phyloP scores from a whole-genome alignment of 306 rosid genomes.

The Sphenostylis stenocarpa region DNA sequence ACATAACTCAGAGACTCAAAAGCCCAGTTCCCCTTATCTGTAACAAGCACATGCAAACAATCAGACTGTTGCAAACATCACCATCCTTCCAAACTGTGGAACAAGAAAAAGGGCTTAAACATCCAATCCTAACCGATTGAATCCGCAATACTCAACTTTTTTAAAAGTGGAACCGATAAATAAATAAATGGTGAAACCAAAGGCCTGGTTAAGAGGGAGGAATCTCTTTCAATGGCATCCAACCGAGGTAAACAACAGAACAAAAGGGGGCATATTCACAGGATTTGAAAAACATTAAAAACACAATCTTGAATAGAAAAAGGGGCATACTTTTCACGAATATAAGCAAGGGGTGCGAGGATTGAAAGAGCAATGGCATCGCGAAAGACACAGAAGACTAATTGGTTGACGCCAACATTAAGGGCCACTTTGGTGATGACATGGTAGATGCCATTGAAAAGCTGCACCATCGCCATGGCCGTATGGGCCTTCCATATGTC shows the following conservation, averaged over 20 bases:
- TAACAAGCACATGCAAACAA: background rate
- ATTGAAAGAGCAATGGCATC: conserved; percentile 73
- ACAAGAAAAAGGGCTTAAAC: background rate
- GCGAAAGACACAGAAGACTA: conserved; percentile 79
- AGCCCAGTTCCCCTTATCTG: background rate
- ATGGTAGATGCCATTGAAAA: conserved; percentile 84
- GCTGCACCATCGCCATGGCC: conserved; percentile 75
- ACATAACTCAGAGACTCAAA: background rate
- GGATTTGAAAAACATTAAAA: background rate
- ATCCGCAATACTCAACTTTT: background rate
- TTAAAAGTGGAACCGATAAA: background rate
- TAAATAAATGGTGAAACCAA: background rate
- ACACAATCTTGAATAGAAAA: background rate
- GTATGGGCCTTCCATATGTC: conserved; percentile 70
- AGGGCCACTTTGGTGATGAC: conserved; percentile 93
- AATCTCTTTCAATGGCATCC: background rate
- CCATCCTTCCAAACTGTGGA: background rate
- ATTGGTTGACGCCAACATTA: conserved; percentile 78
- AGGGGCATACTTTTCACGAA: conserved; percentile 68
- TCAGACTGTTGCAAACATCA: background rate
- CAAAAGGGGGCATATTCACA: background rate
- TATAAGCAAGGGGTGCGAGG: conserved; percentile 71
- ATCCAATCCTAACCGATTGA: background rate
- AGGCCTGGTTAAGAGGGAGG: background rate
- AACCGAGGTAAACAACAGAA: background rate